Evolutionary conservation across 2,329 filamentous ascomycete genomes (phyloP).

Genomic region (Fusarium tricinctum): DNA sequence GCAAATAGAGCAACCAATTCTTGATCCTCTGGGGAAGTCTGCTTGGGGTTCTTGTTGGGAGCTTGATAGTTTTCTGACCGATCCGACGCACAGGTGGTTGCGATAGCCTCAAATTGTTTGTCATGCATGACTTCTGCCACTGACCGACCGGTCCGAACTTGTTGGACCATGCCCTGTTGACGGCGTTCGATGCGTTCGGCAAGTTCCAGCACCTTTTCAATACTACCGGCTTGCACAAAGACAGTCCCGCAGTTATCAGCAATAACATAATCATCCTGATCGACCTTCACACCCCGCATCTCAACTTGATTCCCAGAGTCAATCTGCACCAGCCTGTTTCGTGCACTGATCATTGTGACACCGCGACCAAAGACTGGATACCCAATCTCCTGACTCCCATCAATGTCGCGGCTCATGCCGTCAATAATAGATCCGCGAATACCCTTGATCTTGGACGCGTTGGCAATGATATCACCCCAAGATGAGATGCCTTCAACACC

Average conservation of each 20-base stretch:
- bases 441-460: neutral
- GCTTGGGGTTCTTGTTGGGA: neutral
- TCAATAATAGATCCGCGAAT: slow-evolving; percentile 3
- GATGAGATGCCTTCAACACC: slow-evolving; percentile 5
- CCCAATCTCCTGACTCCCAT: neutral
- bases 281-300: slow-evolving; percentile 2
- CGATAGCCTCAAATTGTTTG: neutral
- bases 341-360: neutral
- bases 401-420: slow-evolving; percentile 1
- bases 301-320: neutral
- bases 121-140: slow-evolving; percentile 9
- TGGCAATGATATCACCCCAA: slow-evolving; percentile 4
- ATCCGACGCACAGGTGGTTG: neutral
- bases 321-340: neutral
- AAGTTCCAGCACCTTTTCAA: neutral
- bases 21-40: neutral
- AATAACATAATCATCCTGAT: slow-evolving; percentile 5
- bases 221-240: neutral
- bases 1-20: slow-evolving; percentile 4
- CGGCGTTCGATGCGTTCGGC: neutral
- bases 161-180: slow-evolving; percentile 3
- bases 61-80: neutral
- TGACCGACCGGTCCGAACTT: neutral
- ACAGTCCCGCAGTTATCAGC: slow-evolving; percentile 1
- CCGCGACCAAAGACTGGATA: slow-evolving; percentile 4